Conservation (phyloP, 495 filamentous ascomycete species). For the Filosporella fistucella region DNA sequence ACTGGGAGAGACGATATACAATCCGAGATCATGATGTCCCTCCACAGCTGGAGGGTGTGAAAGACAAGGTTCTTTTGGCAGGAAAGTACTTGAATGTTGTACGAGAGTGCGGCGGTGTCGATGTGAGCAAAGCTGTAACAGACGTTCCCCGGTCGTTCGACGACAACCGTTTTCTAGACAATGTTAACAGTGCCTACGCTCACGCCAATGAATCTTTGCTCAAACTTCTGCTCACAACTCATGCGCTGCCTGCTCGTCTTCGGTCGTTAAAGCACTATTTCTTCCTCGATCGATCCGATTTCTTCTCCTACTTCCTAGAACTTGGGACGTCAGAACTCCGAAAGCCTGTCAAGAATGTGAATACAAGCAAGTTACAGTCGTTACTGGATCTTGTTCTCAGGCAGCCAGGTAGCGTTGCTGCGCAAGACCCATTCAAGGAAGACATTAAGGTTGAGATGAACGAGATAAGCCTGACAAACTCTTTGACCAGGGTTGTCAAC, state of each 20-base stretch:
- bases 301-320: constrained; percentile 96
- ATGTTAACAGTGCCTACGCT: constrained; percentile 91
- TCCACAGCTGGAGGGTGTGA: constrained; percentile 86
- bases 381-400: constrained; percentile 90
- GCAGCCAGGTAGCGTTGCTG: constrained; percentile 90
- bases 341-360: constrained; percentile 83
- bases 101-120: constrained; percentile 91
- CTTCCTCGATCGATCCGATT: constrained; percentile 95
- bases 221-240: constrained; percentile 85
- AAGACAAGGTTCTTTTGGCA: constrained; percentile 88
- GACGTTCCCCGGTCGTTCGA: constrained; percentile 91
- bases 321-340: constrained; percentile 80
- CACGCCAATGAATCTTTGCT: constrained; percentile 94
- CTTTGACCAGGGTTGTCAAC: constrained; percentile 92
- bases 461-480: constrained; percentile 84
- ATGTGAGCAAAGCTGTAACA: constrained; percentile 81
- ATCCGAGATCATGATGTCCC: constrained; percentile 87
- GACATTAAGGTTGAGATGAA: constrained; percentile 98
- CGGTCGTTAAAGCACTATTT: constrained; percentile 96
- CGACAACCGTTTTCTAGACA: constrained; percentile 85
- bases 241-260: constrained; percentile 80
- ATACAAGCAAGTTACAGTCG: constrained; percentile 88
- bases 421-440: constrained; percentile 94
- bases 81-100: constrained; percentile 99
- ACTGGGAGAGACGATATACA: constrained; percentile 97